Conservation (phyloP, 78 protist genomes). For the Monocercomonoides exilis region DNA sequence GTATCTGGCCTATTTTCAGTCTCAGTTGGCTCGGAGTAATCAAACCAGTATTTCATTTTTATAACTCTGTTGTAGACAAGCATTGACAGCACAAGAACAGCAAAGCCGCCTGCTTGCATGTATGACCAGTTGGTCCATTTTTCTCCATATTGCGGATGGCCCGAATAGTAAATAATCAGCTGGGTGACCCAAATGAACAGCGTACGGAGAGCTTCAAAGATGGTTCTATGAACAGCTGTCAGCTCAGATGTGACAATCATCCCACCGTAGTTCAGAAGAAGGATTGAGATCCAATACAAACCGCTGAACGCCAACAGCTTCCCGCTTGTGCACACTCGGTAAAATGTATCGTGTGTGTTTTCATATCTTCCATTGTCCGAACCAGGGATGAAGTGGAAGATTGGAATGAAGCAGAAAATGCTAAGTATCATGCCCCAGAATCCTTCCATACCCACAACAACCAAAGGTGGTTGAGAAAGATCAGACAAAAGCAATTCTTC, state of each 20-base stretch:
- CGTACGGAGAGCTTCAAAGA: slow-evolving; percentile 39
- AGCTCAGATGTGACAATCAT: slow-evolving; percentile 31
- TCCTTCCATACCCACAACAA: slow-evolving; percentile 41
- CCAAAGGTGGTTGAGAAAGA: neutral
- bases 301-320: neutral
- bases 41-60: too few species aligned
- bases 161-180: slow-evolving; percentile 12
- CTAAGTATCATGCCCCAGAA: slow-evolving; percentile 31
- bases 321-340: neutral
- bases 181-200: slow-evolving; percentile 18
- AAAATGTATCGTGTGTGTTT: slow-evolving; percentile 18
- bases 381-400: slow-evolving; percentile 4
- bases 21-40: too few species aligned
- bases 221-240: slow-evolving; percentile 26
- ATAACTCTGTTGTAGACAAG: slow-evolving; percentile 3
- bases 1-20: too few species aligned
- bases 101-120: slow-evolving; percentile 16
- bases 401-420: neutral
- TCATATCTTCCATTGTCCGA: neutral
- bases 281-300: slow-evolving; percentile 8
- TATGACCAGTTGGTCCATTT: slow-evolving; percentile 25
- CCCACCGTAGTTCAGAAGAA: slow-evolving; percentile 23
- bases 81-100: neutral
- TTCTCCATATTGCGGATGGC: slow-evolving; percentile 19
- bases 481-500: slow-evolving; percentile 20